phyloP scores from a whole-genome alignment of 768 basidiomycete species.

The Mycena indigotica region DNA sequence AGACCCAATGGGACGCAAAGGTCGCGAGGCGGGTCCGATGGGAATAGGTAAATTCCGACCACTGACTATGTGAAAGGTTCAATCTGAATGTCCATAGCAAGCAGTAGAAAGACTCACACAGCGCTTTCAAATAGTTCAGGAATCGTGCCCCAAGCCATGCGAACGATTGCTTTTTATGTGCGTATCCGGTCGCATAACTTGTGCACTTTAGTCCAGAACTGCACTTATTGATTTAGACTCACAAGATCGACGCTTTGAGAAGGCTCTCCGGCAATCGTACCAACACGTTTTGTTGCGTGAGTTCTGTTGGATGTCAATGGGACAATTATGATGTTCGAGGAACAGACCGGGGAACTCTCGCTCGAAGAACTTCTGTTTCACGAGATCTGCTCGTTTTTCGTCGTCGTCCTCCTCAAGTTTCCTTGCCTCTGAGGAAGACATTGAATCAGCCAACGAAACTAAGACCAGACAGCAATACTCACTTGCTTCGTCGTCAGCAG shows the following conservation, averaged over 20 bases:
- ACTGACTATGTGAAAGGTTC: not conserved
- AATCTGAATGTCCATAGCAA: not conserved
- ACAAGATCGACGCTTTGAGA: slow-evolving; percentile 23
- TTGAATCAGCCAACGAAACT: not conserved
- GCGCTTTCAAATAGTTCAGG: slow-evolving; percentile 20
- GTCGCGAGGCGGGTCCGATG: not conserved
- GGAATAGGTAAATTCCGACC: not conserved
- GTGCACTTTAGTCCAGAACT: not conserved
- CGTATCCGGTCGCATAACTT: slow-evolving; percentile 23
- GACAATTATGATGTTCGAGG: not conserved
- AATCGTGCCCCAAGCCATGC: slow-evolving; percentile 22
- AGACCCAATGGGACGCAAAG: not conserved
- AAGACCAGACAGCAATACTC: not conserved
- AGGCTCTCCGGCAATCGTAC: not conserved
- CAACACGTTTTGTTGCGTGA: not conserved
- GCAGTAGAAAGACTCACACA: slow-evolving; percentile 1
- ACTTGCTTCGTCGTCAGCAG: slow-evolving; percentile 20
- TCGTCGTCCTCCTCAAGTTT: slow-evolving; percentile 13
- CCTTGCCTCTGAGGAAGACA: slow-evolving; percentile 3
- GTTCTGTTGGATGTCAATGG: not conserved
- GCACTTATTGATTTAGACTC: not conserved
- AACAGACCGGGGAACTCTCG: slow-evolving; percentile 20
- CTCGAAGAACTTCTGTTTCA: slow-evolving; percentile 6
- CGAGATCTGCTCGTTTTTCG: slow-evolving; percentile 8
- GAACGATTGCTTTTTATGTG: slow-evolving; percentile 17